Base-by-base conservation (phyloP, 768 basidiomycete species). In the Russula emetica region DNA sequence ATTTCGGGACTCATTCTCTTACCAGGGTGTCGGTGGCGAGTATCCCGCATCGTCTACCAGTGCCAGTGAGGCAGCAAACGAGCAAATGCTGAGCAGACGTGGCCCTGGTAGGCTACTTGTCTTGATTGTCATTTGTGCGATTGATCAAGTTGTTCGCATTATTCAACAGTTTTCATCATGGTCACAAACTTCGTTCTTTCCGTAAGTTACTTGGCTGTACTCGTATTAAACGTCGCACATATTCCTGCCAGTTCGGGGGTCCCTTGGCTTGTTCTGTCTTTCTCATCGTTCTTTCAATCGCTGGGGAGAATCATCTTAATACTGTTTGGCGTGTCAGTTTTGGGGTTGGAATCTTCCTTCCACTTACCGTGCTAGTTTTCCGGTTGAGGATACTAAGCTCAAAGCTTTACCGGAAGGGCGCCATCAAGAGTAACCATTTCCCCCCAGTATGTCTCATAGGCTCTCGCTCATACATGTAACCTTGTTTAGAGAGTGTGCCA, bases 41-140 rank as follows among this genome's bases (percentile, higher is more conserved):
- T 90, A 91, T 72, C 88, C 88, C 0, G 86, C 85, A 7, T 86
- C 84, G 7, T 85, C 84, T 0, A 85, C 86, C 0, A 82, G 82
- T 47, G 87, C 88, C 5, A 82, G 81, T 34, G 88, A 90, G 72
- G 82, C 87, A 34, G 86, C 88, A 20, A 90, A 90, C 69, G 87
- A 90, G 73, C 83, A 81, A 69, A 82, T 82, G 73, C 60, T 81
- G 32, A 77, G 79, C 67, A 72, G 78, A 58, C 81, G 88, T 42
- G 89, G 89, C 1, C 85, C 85, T 67, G 76, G 84, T 84, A 68
- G 5, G 69, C 69, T 22, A 63, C n/a, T 60, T 62, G 20, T 55
- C 36, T 34, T 20, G 5, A 9, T 45, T 36, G 52, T 26, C 34
- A 69, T 18, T 13, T 24, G 7, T 50, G 9, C 5, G 26, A 45